Evolutionary conservation across 129 eudicot species (phyloP).

Genomic region (Flaveria linearis): DNA sequence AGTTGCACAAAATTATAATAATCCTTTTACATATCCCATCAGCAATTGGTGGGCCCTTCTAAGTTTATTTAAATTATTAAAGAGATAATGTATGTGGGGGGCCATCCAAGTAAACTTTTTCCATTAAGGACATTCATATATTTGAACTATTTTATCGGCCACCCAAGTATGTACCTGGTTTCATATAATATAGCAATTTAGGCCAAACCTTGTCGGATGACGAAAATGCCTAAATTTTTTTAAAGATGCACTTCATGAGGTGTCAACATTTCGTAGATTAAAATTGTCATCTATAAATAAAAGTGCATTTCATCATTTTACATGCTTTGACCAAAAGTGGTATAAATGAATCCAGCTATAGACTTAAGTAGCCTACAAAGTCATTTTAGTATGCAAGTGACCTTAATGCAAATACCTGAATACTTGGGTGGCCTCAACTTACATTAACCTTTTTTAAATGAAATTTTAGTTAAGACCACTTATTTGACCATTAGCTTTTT

Average conservation of each 20-base stretch:
- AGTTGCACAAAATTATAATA: conserved; percentile 38
- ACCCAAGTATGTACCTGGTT: background rate
- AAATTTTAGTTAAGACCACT: conserved; percentile 8
- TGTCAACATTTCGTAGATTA: background rate
- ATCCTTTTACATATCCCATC: conserved; percentile 20
- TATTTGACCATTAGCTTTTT: conserved; percentile 28
- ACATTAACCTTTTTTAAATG: background rate
- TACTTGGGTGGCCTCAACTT: background rate
- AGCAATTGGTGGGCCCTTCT: conserved; percentile 25
- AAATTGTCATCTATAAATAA: background rate
- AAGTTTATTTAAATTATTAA: background rate
- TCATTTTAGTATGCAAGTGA: background rate
- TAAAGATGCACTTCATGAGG: background rate
- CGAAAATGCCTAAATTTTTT: background rate
- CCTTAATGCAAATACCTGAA: background rate
- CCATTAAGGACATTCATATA: background rate
- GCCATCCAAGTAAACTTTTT: background rate
- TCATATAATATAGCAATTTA: background rate
- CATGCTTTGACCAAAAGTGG: conserved; percentile 5
- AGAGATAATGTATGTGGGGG: background rate
- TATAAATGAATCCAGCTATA: background rate
- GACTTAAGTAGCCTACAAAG: background rate
- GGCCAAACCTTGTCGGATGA: background rate
- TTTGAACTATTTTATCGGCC: background rate
- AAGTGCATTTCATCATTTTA: background rate